Evolutionary conservation across 768 basidiomycete genomes (phyloP).

Genomic region (Phlebiopsis flavidoalba): DNA sequence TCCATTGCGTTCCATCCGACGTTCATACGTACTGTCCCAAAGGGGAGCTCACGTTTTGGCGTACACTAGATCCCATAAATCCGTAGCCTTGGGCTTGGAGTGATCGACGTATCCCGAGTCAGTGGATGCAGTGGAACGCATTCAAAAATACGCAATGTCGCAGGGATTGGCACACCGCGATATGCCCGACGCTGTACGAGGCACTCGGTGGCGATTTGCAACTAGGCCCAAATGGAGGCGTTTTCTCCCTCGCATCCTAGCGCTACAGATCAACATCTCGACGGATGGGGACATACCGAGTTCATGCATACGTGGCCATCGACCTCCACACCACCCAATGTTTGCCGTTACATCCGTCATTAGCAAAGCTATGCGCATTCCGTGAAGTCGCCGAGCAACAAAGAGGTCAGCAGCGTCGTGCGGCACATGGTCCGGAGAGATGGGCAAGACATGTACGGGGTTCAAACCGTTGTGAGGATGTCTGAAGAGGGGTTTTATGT

Average conservation of each 20-base stretch:
- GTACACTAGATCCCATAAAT: neutral
- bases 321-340: neutral
- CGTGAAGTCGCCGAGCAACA: neutral
- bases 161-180: neutral
- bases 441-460: neutral
- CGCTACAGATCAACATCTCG: neutral
- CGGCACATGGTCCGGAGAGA: conserved; percentile 7
- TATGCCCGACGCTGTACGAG: neutral
- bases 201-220: neutral
- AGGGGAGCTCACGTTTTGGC: neutral
- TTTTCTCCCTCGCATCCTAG: conserved; percentile 8
- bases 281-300: neutral
- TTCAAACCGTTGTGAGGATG: neutral
- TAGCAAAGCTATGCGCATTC: neutral
- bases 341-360: neutral
- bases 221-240: neutral
- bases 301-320: neutral
- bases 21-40: neutral
- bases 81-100: neutral
- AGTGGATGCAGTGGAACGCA: neutral
- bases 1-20: neutral
- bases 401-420: conserved; percentile 1
- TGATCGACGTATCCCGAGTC: neutral
- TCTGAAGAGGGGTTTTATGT: conserved; percentile 19
- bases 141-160: neutral